Evolutionary conservation across 2,329 filamentous ascomycete genomes (phyloP).

Genomic region (Penicillium sp.): DNA sequence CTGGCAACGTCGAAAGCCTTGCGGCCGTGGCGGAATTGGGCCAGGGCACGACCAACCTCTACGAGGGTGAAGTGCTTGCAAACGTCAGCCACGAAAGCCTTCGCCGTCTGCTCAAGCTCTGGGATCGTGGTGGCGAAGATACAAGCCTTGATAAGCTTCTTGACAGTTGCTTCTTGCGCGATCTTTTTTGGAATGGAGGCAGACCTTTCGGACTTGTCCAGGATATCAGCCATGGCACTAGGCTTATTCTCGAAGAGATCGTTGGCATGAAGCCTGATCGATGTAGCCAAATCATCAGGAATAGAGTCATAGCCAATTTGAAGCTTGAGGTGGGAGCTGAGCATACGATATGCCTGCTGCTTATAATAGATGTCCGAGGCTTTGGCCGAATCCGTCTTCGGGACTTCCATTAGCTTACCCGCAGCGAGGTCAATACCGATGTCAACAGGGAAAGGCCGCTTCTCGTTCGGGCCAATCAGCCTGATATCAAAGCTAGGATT

Average conservation of each 20-base stretch:
- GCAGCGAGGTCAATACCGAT: slow-evolving; percentile 88
- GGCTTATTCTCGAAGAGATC: slow-evolving; percentile 77
- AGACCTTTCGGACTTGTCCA: slow-evolving; percentile 75
- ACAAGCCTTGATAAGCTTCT: slow-evolving; percentile 84
- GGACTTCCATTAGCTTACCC: slow-evolving; percentile 78
- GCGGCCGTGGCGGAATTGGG: slow-evolving; percentile 72
- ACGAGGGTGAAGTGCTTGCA: slow-evolving; percentile 89
- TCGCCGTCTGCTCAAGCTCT: slow-evolving; percentile 75
- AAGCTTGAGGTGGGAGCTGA: slow-evolving; percentile 86
- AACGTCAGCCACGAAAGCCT: slow-evolving; percentile 73
- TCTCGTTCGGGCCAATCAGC: slow-evolving; percentile 84
- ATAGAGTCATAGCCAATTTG: slow-evolving; percentile 84
- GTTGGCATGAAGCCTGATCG: slow-evolving; percentile 85
- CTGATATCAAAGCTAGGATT: slow-evolving; percentile 83
- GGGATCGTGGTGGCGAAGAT: slow-evolving; percentile 83
- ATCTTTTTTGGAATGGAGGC: slow-evolving; percentile 86
- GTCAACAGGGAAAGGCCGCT: slow-evolving; percentile 82
- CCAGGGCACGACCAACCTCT: slow-evolving; percentile 82
- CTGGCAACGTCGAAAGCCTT: slow-evolving; percentile 81
- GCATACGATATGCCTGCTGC: slow-evolving; percentile 83
- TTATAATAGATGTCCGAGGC: slow-evolving; percentile 85
- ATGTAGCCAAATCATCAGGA: slow-evolving; percentile 82
- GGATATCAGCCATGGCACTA: slow-evolving; percentile 64
- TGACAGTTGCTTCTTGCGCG: slow-evolving; percentile 77
- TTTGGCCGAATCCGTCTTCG: slow-evolving; percentile 61